These are phyloP conservation scores for Dactylis glomerata DNA, from an alignment of 176 grass and related monocot species.

Conservation along the genomic window DNA sequence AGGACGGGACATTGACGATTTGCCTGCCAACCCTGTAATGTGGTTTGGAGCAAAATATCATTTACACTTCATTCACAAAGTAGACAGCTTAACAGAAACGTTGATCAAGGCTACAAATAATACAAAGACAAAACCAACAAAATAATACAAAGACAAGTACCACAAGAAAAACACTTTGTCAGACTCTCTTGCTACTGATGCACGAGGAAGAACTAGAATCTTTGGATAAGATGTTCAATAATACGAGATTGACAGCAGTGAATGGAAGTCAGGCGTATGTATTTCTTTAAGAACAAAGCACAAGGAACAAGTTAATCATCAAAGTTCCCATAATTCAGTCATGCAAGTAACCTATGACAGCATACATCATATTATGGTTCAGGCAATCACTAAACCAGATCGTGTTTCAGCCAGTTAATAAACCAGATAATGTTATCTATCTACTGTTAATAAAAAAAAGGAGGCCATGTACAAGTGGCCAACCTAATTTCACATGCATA, in stretches of 20 bases:
- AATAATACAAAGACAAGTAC: no score
- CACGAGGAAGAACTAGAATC: background rate
- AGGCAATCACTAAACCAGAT: background rate
- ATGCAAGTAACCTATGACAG: background rate
- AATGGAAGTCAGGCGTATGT: background rate
- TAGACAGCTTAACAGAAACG: background rate
- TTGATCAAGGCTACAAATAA: background rate
- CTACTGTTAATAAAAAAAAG: background rate
- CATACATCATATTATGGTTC: background rate
- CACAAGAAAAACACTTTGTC: background rate
- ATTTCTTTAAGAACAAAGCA: background rate
- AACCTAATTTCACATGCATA: background rate
- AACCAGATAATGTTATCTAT: background rate
- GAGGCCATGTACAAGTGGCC: background rate
- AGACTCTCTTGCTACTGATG: background rate
- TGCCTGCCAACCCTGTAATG: constrained; percentile 67
- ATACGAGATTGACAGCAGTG: background rate
- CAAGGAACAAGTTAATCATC: background rate
- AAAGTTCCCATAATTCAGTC: background rate
- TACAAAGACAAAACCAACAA: background rate
- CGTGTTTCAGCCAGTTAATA: background rate
- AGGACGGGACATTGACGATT: constrained; percentile 64
- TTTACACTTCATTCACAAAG: background rate
- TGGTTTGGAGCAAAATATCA: background rate
- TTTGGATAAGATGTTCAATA: background rate